These are phyloP conservation scores for Cadophora luteo-olivacea DNA, from an alignment of 2,329 filamentous ascomycete species.

Conservation along the genomic window DNA sequence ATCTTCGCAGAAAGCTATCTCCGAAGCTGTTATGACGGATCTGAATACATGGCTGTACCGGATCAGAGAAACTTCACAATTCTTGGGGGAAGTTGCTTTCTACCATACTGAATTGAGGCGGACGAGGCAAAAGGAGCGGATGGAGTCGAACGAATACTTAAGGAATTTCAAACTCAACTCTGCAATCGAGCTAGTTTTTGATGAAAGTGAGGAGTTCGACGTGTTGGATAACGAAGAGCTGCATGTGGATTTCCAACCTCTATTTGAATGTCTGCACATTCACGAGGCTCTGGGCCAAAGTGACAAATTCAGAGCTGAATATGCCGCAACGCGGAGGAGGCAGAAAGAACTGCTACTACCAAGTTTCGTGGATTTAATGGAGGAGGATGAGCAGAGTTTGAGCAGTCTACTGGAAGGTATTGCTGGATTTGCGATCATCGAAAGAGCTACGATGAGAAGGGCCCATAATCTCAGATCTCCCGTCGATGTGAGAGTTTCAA, in stretches of 20 bases:
- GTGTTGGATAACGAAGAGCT: conserved; percentile 94
- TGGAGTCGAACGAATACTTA: conserved; percentile 77
- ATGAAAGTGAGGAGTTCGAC: conserved; percentile 95
- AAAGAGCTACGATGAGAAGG: conserved; percentile 89
- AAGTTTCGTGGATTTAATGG: conserved; percentile 73
- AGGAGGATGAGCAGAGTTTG: conserved; percentile 88
- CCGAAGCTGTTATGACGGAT: conserved; percentile 96
- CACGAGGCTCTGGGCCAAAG: conserved; percentile 92
- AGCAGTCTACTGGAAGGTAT: conserved; percentile 93
- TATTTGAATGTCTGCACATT: conserved; percentile 96
- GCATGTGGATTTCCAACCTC: conserved; percentile 90
- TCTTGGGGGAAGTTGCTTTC: conserved; percentile 93
- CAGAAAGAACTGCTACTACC: conserved; percentile 93
- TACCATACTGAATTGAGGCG: conserved; percentile 93
- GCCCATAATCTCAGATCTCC: conserved; percentile 81
- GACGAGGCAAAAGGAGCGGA: conserved; percentile 80
- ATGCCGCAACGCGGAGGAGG: conserved; percentile 85
- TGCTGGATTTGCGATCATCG: conserved; percentile 94
- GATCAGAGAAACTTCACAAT: conserved; percentile 95
- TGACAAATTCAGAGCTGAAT: conserved; percentile 89
- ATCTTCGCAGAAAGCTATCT: conserved; percentile 88
- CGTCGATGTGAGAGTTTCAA: conserved; percentile 69
- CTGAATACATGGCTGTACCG: conserved; percentile 96
- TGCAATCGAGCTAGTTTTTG: conserved; percentile 91
- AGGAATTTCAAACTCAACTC: conserved; percentile 91